Conservation (phyloP, 2,329 filamentous ascomycete genomes). For the Endoconidiophora laricicola region DNA sequence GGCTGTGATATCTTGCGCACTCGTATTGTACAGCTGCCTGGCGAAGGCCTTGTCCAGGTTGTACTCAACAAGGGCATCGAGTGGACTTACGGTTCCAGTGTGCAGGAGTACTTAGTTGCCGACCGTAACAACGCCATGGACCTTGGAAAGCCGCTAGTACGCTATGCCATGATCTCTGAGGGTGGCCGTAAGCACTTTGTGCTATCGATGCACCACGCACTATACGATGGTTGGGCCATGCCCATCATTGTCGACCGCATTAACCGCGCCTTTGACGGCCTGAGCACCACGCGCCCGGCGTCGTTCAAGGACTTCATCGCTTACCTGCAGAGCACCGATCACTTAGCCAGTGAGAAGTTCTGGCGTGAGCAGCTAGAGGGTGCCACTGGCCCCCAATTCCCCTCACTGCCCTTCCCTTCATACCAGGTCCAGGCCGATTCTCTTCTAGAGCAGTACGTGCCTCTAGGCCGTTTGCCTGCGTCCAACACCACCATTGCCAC, state of each 20-base stretch:
- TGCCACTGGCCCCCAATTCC: constrained; percentile 30
- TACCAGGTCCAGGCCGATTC: constrained; percentile 36
- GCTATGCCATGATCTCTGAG: constrained; percentile 27
- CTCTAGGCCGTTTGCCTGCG: constrained; percentile 17
- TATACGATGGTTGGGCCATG: constrained; percentile 43
- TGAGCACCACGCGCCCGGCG: constrained; percentile 12
- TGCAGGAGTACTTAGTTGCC: constrained; percentile 25
- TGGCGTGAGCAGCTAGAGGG: constrained; percentile 31
- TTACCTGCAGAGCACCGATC: constrained; percentile 26
- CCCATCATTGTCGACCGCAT: constrained; percentile 31
- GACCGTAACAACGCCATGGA: constrained; percentile 26
- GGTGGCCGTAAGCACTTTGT: constrained; percentile 27
- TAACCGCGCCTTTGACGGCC: constrained; percentile 26
- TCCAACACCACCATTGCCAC: constrained; percentile 35
- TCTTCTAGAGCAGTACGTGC: constrained; percentile 35
- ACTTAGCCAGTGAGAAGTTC: constrained; percentile 25
- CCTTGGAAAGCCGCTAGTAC: constrained; percentile 29
- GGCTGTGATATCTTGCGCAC: constrained; percentile 29
- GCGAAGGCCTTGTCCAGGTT: constrained; percentile 29
- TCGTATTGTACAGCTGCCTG: constrained; percentile 29
- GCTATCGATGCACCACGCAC: constrained; percentile 37
- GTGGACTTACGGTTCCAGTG: constrained; percentile 20
- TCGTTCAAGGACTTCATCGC: constrained; percentile 33
- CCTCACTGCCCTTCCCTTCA: constrained; percentile 27
- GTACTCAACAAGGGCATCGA: constrained; percentile 26